These are phyloP conservation scores for Pythium aristosporum DNA, from an alignment of 352 stramenopile genomes.

Conservation along the genomic window DNA sequence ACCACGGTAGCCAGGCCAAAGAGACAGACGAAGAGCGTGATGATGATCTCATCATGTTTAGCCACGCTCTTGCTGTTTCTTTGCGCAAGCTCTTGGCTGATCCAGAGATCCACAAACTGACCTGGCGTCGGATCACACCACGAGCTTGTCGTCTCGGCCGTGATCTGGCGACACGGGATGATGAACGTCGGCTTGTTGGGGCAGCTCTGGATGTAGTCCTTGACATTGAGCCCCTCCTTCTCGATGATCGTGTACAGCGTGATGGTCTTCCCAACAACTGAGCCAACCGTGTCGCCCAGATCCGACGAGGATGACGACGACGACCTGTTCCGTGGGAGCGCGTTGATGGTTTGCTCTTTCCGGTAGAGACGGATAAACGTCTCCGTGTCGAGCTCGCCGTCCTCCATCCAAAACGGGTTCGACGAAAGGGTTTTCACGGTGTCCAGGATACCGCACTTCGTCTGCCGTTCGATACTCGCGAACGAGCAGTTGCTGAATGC, in stretches of 20 bases:
- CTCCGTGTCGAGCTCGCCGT: constrained; percentile 23
- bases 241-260: constrained; percentile 26
- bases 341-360: not conserved
- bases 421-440: constrained; percentile 5
- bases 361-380: constrained; percentile 15
- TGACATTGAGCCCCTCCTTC: constrained; percentile 16
- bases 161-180: constrained; percentile 24
- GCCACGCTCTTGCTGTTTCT: constrained; percentile 1
- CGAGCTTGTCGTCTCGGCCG: not conserved
- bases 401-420: constrained; percentile 25
- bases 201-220: constrained; percentile 12
- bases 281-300: not conserved
- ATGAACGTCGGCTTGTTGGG: constrained; percentile 30
- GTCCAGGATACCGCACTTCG: constrained; percentile 21
- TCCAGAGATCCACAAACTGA: constrained; percentile 26
- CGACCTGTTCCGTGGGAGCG: not conserved
- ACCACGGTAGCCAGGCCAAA: constrained; percentile 7
- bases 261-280: not conserved
- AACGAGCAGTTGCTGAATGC: constrained; percentile 19
- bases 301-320: not conserved
- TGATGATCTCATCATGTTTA: not conserved
- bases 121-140: constrained; percentile 17
- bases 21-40: constrained; percentile 15
- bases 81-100: constrained; percentile 7
- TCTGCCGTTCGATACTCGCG: constrained; percentile 5